Percentiles rank a stretch among this genome's conserved stretches.
These are phyloP conservation scores for Populus hybrid DNA, from an alignment of 441 rosid genomes.

Conservation along the genomic window DNA sequence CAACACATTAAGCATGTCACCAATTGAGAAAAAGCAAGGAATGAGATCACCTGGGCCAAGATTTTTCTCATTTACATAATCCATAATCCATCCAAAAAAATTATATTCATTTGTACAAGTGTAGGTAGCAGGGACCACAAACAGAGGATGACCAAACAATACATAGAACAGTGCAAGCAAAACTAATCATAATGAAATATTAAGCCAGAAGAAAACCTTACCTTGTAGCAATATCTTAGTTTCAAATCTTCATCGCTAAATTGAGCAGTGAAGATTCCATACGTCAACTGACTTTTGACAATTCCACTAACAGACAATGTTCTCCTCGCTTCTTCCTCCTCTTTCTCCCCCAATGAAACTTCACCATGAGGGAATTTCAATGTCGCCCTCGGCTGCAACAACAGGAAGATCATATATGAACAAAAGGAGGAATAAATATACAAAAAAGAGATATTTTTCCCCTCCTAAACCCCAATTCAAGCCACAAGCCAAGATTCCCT, in stretches of 20 bases:
- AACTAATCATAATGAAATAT: conserved; percentile 10
- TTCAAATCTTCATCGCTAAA: conserved; percentile 68
- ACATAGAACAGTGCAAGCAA: conserved; percentile 69
- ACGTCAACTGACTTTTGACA: conserved; percentile 44
- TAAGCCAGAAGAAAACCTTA: conserved; percentile 15
- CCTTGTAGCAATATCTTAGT: conserved; percentile 73
- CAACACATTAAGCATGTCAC: conserved; percentile 5
- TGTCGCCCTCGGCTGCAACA: conserved; percentile 78
- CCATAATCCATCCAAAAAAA: neutral
- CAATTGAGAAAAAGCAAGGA: neutral
- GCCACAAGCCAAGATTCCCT: neutral
- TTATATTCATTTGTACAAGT: neutral
- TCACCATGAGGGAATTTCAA: conserved; percentile 80
- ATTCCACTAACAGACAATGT: conserved; percentile 53
- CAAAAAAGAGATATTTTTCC: neutral
- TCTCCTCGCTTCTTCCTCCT: conserved; percentile 46
- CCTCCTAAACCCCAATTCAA: neutral
- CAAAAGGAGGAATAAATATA: conserved; percentile 30
- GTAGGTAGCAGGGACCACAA: neutral
- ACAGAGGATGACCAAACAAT: neutral
- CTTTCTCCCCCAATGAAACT: conserved; percentile 61
- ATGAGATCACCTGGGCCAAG: neutral
- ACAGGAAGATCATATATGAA: conserved; percentile 4
- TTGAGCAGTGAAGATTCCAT: conserved; percentile 64
- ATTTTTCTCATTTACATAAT: neutral